A percentile compares a stretch with the other conserved stretches of the same genome.
phyloP scores from a whole-genome alignment of 768 basidiomycete species.

The Hortiboletus flavorubellus region DNA sequence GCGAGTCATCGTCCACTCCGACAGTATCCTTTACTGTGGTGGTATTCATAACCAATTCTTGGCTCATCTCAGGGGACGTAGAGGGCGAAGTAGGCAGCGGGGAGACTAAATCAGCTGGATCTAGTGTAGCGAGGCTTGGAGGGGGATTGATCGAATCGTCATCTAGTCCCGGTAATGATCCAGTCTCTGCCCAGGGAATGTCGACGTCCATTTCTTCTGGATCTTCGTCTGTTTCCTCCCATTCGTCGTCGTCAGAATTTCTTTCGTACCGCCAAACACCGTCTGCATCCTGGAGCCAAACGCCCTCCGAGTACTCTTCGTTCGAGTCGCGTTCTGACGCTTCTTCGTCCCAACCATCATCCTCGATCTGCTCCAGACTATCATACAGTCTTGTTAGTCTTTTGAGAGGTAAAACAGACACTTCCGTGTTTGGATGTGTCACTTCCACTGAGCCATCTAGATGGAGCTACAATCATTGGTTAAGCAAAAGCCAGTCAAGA shows the following conservation, averaged over 20 bases:
- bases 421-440: slow-evolving; percentile 56
- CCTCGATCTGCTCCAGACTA: slow-evolving; percentile 76
- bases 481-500: slow-evolving; percentile 2
- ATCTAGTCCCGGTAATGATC: slow-evolving; percentile 14
- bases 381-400: slow-evolving; percentile 77
- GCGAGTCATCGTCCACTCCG: slow-evolving; percentile 36
- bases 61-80: slow-evolving; percentile 33
- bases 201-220: slow-evolving; percentile 38
- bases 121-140: slow-evolving; percentile 15
- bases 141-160: slow-evolving; percentile 17
- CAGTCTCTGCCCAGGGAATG: slow-evolving; percentile 27
- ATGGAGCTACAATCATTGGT: slow-evolving; percentile 47
- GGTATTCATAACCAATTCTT: slow-evolving; percentile 27
- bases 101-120: slow-evolving; percentile 22
- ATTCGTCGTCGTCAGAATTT: slow-evolving; percentile 35
- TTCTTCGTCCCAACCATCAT: slow-evolving; percentile 54
- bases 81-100: slow-evolving; percentile 28
- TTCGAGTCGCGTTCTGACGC: slow-evolving; percentile 32
- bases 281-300: slow-evolving; percentile 43
- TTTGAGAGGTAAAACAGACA: slow-evolving; percentile 54
- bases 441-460: slow-evolving; percentile 74
- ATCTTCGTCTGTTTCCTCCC: slow-evolving; percentile 38
- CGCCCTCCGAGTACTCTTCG: slow-evolving; percentile 41
- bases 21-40: slow-evolving; percentile 25
- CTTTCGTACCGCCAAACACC: slow-evolving; percentile 33